phyloP scores from a whole-genome alignment of 805 yeast genomes.

The Limtongia smithiae region DNA sequence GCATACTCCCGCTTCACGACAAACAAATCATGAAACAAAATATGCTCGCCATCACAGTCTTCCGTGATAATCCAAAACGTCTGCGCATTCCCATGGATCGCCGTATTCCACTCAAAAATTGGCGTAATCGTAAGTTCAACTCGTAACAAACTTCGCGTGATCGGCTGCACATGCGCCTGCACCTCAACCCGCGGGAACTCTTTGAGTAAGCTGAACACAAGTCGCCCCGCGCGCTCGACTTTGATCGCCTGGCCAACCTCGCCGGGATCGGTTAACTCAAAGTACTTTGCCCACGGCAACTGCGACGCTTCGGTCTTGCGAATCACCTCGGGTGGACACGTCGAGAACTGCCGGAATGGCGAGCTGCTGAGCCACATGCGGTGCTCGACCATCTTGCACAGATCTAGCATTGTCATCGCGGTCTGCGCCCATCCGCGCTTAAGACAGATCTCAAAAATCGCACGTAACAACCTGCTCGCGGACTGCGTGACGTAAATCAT shows the following conservation, averaged over 20 bases:
- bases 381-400: constrained; percentile 76
- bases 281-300: constrained; percentile 77
- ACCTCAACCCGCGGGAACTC: constrained; percentile 70
- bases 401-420: constrained; percentile 53
- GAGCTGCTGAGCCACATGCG: constrained; percentile 82
- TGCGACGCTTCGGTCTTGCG: constrained; percentile 73
- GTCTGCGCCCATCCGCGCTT: constrained; percentile 68
- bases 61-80: constrained; percentile 70
- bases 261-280: constrained; percentile 60
- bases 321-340: constrained; percentile 68
- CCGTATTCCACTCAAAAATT: constrained; percentile 71
- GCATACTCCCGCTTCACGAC: constrained; percentile 49
- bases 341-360: constrained; percentile 78
- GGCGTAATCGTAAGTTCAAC: constrained; percentile 68
- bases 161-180: constrained; percentile 65
- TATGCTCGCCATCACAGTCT: constrained; percentile 75
- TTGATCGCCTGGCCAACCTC: constrained; percentile 80
- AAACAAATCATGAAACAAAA: constrained; percentile 58
- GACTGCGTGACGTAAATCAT: constrained; percentile 91
- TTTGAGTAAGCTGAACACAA: constrained; percentile 51
- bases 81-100: constrained; percentile 62
- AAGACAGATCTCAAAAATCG: constrained; percentile 73
- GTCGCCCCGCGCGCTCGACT: constrained; percentile 59
- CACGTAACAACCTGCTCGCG: constrained; percentile 83
- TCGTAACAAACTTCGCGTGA: constrained; percentile 63